Base-by-base conservation (phyloP, 2,329 filamentous ascomycete species). In the Emergomyces orientalis region DNA sequence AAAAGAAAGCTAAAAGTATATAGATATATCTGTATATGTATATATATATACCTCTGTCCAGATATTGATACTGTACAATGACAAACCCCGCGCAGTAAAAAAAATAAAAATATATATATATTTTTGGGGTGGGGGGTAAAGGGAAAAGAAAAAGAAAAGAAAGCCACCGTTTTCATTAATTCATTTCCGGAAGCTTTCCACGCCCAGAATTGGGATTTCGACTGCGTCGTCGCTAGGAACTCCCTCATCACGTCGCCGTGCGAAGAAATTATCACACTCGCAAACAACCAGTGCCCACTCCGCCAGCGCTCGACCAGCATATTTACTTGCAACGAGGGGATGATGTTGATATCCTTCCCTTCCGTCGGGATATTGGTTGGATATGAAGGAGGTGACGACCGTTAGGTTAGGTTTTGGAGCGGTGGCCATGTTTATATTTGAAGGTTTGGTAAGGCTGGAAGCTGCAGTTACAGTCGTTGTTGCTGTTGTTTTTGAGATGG, bases 201-300 rank as follows among this genome's bases (percentile, higher is more conserved):
- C 84, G 45, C 83, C 82, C 64, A 88, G 73, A 2, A 78, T 82
- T 30, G 85, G 85, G 45, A 83, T 86, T 72, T 88, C 85, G 41
- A 87, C 84, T 63, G 79, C 74, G 60, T 76, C 76, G 69, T 85
- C 81, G 37, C 71, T 72, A 2, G 84, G 83, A 22, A 87, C 84
- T 25, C 85, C 85, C 71, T 87, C 85, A 58, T 81, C 81, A 68
- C 81, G 83, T 65, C 85, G 76, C 63, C 85, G 76, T 62, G 85
- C 80, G 67, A 86, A 86, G 74, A 87, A 87, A 66, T 81, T 84
- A 68, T 86, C 82, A 67, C 82, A 86, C 68, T 88, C 85, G 30
- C 80, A 79, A 9, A 86, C 80, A 37, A 87, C 79, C 59, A 84
- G 78, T 2, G 80, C 80, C 85, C 85, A 88, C 71, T 88, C 85